Evolutionary conservation across 768 basidiomycete genomes (phyloP).

Genomic region (Rickenella mellea): DNA sequence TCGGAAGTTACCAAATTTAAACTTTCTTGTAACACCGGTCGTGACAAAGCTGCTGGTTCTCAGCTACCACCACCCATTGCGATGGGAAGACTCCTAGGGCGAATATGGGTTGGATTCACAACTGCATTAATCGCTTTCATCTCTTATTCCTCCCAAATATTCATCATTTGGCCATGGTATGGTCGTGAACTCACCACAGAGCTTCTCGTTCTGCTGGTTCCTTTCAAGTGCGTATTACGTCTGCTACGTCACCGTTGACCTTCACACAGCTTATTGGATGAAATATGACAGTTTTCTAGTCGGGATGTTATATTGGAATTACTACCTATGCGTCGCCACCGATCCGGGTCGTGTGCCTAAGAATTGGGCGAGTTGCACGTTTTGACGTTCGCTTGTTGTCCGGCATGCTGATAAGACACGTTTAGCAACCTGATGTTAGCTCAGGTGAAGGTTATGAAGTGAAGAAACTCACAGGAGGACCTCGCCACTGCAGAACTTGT

Average conservation of each 20-base stretch:
- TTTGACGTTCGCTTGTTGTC: not conserved
- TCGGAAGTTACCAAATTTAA: no score
- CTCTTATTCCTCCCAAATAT: conserved; percentile 81
- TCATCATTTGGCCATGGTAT: conserved; percentile 91
- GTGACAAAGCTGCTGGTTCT: no score
- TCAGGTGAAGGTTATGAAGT: conserved; percentile 73
- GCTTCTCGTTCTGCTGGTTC: conserved; percentile 64
- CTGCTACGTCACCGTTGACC: not conserved
- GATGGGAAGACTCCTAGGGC: conserved; percentile 43
- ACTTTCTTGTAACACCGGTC: no score
- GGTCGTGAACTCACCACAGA: conserved; percentile 65
- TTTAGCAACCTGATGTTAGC: conserved; percentile 66
- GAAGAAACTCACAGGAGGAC: conserved; percentile 75
- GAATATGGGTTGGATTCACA: conserved; percentile 59
- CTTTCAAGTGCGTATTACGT: conserved; percentile 72
- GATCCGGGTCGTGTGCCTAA: conserved; percentile 80
- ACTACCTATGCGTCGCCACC: conserved; percentile 71
- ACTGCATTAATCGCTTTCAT: conserved; percentile 77
- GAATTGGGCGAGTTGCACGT: conserved; percentile 50
- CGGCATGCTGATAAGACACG: conserved; percentile 1
- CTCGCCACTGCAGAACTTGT: conserved; percentile 84
- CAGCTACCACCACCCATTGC: no score
- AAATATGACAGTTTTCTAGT: conserved; percentile 51
- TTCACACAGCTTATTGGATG: conserved; percentile 6
- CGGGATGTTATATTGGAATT: conserved; percentile 78